Base-by-base conservation (phyloP, 140 eudicot genomes). In the Stevia rebaudiana region DNA sequence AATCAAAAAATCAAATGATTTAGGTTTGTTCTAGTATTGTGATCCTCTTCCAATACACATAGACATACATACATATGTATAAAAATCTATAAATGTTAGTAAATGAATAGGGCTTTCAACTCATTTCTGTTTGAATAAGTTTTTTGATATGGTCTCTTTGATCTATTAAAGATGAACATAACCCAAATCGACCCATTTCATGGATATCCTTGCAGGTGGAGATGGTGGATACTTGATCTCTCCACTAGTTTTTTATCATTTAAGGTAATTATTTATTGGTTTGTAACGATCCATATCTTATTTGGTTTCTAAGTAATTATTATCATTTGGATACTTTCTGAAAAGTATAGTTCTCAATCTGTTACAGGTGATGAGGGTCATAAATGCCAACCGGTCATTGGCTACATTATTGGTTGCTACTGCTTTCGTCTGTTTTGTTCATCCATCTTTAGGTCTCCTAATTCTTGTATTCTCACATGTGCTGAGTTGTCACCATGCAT, bases 391-490 rank as follows among this genome's bases (percentile, higher is more conserved):
- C 73, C 84, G 95, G 30, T 69, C 80, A 68, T 73, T 88, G 66
- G 78, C 85, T 59, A 75, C 81, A 5, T 75, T 82, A 16, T 62
- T 83, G 65, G 68, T 78, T 71, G 81, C 99, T 22, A 62, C 82
- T 69, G 69, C 76, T 40, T 74, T 94, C 81, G 95, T 82, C 59
- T 88, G 84, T 81, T 81, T 85, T 61, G 87, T 83, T 62, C 99
- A 94, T 85, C 99, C 99, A 9, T 90, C 99, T 37, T 68, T 94
- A 71, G 99, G 99, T 47, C 89, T 94, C 66, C 80, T 84, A 33
- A 39, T 85, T 41, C 41, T 94, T 77, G 70, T 88, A 68, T 44
- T 80, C 25, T 81, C 83, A 51, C 95, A 94, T 69, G 75, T 78
- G n/a, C 47, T 83, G 1, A 72, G 95, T 83, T 94, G 97, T 74